Base-by-base conservation (phyloP, 176 grass and related monocot species). In the Tuctoria greenei region DNA sequence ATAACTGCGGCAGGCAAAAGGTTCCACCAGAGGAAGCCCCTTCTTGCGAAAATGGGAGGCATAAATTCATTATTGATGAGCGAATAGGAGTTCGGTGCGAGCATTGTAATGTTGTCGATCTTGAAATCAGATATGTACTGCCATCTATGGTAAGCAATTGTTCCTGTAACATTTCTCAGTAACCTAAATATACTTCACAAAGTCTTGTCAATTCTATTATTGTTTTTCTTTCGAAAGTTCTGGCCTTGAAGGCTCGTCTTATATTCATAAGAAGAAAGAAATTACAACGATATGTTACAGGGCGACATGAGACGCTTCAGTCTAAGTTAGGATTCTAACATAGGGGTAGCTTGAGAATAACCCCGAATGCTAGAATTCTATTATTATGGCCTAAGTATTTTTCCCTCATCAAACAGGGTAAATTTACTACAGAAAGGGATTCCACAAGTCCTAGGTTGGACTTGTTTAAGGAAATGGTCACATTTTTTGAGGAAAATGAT, bases 121-220 rank as follows among this genome's bases (percentile, higher is more conserved):
- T 83, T 49, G 95, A 93, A 86, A 89, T 93, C 64, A 87, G 86
- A 83, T 66, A 91, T 56, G 74, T 93, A 28, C n/a, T 93, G 61
- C 78, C 90, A 25, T 66, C 78, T 69, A 85, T 93, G 80, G 94
- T 97, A 84, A 84, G 89, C 45, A 50, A 66, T 39, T 49, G 20
- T 50, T 73, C 24, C 45, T 76, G 11, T 28, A 41, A 60, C 7
- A 71, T 44, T 71, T 81, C 73, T 5, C 28, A 54, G 50, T 26
- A 10, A 77, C 5, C 42, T 67, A 49, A 20, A 73, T 83, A 51
- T 37, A 11, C 42, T 73, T 82, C 34, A 34, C 27, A 24, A 62
- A 38, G 20, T 39, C 23, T 41, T 41, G 71, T 18, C 4, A 49
- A 23, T 36, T 40, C 2, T 8, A 14, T 59, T 43, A 15, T 44